A percentile compares a stretch with the other conserved stretches of the same genome.
phyloP scores from a whole-genome alignment of 202 grass and related monocot species.

The Zizania palustris region DNA sequence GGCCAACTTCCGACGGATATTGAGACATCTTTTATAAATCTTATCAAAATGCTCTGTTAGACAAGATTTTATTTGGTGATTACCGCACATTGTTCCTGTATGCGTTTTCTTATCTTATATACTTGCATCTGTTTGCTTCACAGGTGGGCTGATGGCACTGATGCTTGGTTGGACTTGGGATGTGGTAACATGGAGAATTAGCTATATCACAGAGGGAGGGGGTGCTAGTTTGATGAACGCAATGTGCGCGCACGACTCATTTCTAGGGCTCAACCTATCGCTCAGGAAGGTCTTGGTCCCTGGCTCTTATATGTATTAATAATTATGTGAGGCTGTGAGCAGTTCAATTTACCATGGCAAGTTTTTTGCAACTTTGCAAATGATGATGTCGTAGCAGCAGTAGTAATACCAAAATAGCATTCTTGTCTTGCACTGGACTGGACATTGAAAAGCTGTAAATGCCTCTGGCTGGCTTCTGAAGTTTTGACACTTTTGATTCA shows the following conservation, averaged over 20 bases:
- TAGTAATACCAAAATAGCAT: constrained; percentile 15
- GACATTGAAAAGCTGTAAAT: neutral
- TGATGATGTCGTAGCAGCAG: neutral
- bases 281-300: neutral
- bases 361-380: neutral
- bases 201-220: constrained; percentile 19
- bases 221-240: neutral
- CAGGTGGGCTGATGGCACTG: constrained; percentile 33
- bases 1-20: no score
- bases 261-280: neutral
- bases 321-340: constrained; percentile 5
- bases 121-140: neutral
- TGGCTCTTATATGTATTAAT: constrained; percentile 6
- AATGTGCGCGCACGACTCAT: neutral
- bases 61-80: neutral
- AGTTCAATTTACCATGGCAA: neutral
- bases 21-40: no score
- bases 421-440: constrained; percentile 17
- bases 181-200: constrained; percentile 7
- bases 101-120: neutral
- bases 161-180: neutral
- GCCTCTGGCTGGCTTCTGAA: neutral
- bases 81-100: neutral
- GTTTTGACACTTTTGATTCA: constrained; percentile 1
- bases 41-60: neutral